phyloP scores from a whole-genome alignment of 805 yeast genomes.

The Cyberlindnera mrakii region DNA sequence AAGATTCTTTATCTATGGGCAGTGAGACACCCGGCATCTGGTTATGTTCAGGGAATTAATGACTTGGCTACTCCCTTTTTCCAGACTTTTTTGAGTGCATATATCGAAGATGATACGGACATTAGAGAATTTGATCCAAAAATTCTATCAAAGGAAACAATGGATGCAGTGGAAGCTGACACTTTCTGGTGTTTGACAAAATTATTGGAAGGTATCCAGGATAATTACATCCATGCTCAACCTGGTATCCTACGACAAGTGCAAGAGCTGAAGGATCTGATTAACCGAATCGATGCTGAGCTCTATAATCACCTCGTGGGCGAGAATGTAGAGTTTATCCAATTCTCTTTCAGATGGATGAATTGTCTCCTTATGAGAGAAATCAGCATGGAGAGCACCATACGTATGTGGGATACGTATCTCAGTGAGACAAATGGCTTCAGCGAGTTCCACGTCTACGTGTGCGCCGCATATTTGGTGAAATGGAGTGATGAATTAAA shows the following conservation, averaged over 20 bases:
- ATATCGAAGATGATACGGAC: conserved; percentile 40
- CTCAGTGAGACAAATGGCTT: conserved; percentile 72
- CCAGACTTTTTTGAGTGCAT: conserved; percentile 74
- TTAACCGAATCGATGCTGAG: conserved; percentile 71
- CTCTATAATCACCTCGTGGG: conserved; percentile 66
- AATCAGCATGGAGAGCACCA: conserved; percentile 65
- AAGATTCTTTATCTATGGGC: conserved; percentile 90
- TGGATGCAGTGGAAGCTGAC: conserved; percentile 82
- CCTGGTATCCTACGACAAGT: conserved; percentile 96
- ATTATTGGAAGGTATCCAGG: conserved; percentile 89
- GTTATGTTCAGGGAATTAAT: conserved; percentile 96
- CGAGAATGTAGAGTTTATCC: conserved; percentile 91
- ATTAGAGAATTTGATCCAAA: conserved; percentile 60
- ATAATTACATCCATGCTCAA: conserved; percentile 95
- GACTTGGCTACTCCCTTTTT: conserved; percentile 91
- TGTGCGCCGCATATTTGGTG: conserved; percentile 92
- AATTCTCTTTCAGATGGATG: conserved; percentile 98
- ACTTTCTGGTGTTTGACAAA: conserved; percentile 95
- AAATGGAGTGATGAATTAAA: conserved; percentile 77
- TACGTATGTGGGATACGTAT: conserved; percentile 98
- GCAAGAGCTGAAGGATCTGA: conserved; percentile 66
- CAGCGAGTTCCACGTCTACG: conserved; percentile 90
- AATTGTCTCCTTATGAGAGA: conserved; percentile 96
- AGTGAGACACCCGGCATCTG: conserved; percentile 93
- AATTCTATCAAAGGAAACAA: conserved; percentile 49